Conservation (phyloP, 345 rosid genomes). For the Hypericum perforatum region DNA sequence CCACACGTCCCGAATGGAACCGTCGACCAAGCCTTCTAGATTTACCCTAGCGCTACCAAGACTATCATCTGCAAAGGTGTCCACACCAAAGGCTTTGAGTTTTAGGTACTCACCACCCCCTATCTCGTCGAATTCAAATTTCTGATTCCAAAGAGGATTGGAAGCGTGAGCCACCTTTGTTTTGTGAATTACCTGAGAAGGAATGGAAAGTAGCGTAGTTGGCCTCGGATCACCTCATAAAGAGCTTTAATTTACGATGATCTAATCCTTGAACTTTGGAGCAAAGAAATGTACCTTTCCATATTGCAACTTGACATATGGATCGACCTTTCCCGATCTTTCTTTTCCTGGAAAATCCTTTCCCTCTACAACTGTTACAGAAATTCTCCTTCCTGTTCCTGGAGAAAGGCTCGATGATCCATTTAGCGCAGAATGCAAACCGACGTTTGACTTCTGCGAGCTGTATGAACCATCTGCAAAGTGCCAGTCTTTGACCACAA, state of each 20-base stretch:
- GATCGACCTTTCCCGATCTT: slow-evolving; percentile 54
- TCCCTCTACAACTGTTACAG: slow-evolving; percentile 48
- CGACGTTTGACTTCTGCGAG: slow-evolving; percentile 29
- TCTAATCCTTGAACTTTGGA: neutral
- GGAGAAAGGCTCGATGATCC: slow-evolving; percentile 48
- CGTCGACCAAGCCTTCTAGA: slow-evolving; percentile 72
- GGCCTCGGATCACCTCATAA: neutral
- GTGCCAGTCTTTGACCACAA: slow-evolving; percentile 90
- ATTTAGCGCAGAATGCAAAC: slow-evolving; percentile 36
- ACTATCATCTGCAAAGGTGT: slow-evolving; percentile 66
- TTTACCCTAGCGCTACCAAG: slow-evolving; percentile 79
- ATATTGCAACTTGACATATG: slow-evolving; percentile 79
- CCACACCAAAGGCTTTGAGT: slow-evolving; percentile 66
- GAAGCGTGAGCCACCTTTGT: slow-evolving; percentile 47
- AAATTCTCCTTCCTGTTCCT: slow-evolving; percentile 68
- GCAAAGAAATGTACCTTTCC: slow-evolving; percentile 53
- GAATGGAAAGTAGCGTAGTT: slow-evolving; percentile 1
- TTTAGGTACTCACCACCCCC: slow-evolving; percentile 69
- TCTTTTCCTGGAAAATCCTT: slow-evolving; percentile 56
- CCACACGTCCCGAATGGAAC: slow-evolving; percentile 67
- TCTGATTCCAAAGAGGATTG: slow-evolving; percentile 60
- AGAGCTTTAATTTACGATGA: neutral
- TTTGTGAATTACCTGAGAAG: slow-evolving; percentile 47
- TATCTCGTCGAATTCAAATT: slow-evolving; percentile 79
- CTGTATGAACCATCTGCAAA: slow-evolving; percentile 85